Evolutionary conservation across 2,329 filamentous ascomycete species (phyloP).

Genomic region (Aspergillus nomiae): DNA sequence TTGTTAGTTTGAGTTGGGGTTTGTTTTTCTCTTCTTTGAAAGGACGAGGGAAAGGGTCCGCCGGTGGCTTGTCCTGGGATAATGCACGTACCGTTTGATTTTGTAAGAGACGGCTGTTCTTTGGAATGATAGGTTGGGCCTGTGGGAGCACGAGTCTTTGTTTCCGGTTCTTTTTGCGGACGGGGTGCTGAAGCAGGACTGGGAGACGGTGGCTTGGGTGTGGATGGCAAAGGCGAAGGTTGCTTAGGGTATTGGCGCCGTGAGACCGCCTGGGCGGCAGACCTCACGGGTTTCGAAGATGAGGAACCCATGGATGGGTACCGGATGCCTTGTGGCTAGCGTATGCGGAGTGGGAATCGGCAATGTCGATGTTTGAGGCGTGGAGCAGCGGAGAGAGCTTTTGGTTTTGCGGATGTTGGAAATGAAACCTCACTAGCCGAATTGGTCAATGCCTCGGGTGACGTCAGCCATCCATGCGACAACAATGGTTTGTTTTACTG

Average conservation of each 20-base stretch:
- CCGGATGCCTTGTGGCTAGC: background rate
- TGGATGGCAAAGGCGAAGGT: constrained; percentile 34
- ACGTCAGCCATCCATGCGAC: constrained; percentile 18
- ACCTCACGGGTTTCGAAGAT: constrained; percentile 57
- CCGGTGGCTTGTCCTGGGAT: background rate
- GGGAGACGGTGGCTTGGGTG: constrained; percentile 39
- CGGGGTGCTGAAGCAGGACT: constrained; percentile 21
- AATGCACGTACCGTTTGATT: constrained; percentile 35
- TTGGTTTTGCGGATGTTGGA: background rate
- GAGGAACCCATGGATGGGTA: constrained; percentile 56
- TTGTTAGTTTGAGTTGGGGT: constrained; percentile 1
- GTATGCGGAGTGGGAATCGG: background rate
- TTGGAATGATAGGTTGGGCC: constrained; percentile 39
- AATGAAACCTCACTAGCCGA: constrained; percentile 17
- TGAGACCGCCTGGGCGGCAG: constrained; percentile 52
- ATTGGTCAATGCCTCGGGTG: constrained; percentile 17
- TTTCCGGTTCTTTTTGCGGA: constrained; percentile 11
- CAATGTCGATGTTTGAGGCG: background rate
- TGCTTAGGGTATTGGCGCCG: constrained; percentile 59
- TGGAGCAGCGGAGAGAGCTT: constrained; percentile 2
- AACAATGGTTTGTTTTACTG: background rate
- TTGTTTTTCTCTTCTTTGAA: constrained; percentile 2
- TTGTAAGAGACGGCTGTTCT: constrained; percentile 34
- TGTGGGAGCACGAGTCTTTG: constrained; percentile 6
- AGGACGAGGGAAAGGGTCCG: background rate